These are phyloP conservation scores for Rubroboletus satanas DNA, from an alignment of 768 basidiomycete species.

Conservation along the genomic window DNA sequence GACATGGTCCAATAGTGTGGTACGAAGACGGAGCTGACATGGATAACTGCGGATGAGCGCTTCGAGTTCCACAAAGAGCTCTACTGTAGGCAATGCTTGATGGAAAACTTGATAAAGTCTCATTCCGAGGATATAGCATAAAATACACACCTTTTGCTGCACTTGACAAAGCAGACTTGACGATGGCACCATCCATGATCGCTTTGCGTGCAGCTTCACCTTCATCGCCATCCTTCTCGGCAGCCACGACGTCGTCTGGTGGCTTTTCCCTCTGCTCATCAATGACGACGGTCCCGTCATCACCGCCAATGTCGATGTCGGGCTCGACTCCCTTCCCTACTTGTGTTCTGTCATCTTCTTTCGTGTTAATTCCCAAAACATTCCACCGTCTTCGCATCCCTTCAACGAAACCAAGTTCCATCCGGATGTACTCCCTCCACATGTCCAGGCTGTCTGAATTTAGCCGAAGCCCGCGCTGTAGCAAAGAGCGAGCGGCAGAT, in stretches of 20 bases:
- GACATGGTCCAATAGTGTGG: conserved; percentile 40
- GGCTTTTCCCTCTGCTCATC: conserved; percentile 22
- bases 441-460: conserved; percentile 68
- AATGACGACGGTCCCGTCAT: conserved; percentile 12
- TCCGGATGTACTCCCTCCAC: conserved; percentile 88
- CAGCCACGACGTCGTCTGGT: conserved; percentile 27
- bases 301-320: conserved; percentile 21
- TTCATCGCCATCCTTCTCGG: conserved; percentile 41
- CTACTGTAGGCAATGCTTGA: conserved; percentile 39
- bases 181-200: conserved; percentile 77
- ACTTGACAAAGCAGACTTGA: conserved; percentile 68
- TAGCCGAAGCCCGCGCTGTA: conserved; percentile 82
- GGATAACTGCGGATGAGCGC: conserved; percentile 42
- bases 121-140: conserved; percentile 11
- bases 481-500: conserved; percentile 73
- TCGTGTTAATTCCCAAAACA: conserved; percentile 58
- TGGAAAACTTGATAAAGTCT: conserved; percentile 8
- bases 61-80: conserved; percentile 42
- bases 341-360: conserved; percentile 11
- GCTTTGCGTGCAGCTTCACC: conserved; percentile 55
- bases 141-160: conserved; percentile 62
- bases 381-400: conserved; percentile 75
- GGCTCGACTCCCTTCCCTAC: conserved; percentile 22
- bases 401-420: conserved; percentile 87
- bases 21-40: conserved; percentile 36